A percentile compares a stretch with the other conserved stretches of the same genome.
phyloP scores from a whole-genome alignment of 306 rosid species.

The Quercus bicolor region DNA sequence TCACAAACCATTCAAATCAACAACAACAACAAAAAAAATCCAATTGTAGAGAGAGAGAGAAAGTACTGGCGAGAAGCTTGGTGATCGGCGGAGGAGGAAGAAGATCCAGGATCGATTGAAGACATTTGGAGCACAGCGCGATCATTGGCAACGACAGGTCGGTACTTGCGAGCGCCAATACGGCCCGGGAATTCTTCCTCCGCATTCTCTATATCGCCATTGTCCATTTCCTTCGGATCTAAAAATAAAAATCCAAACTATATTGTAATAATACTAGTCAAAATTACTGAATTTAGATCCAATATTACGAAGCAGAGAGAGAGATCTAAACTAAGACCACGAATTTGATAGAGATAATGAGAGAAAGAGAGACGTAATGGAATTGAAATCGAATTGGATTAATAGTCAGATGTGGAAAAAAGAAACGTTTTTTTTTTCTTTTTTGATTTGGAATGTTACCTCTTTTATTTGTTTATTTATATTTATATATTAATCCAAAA shows the following conservation, averaged over 20 bases:
- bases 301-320: neutral
- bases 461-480: neutral
- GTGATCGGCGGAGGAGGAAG: constrained; percentile 50
- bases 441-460: neutral
- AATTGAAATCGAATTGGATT: constrained; percentile 15
- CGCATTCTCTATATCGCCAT: constrained; percentile 73
- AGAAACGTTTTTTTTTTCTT: neutral
- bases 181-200: constrained; percentile 60
- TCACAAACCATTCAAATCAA: neutral
- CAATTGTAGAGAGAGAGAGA: neutral
- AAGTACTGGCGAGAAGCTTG: constrained; percentile 59
- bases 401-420: too few relatives aligned
- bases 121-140: constrained; percentile 99
- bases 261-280: neutral
- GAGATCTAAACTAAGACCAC: constrained; percentile 7
- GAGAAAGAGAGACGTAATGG: constrained; percentile 25
- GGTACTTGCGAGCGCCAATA: constrained; percentile 64
- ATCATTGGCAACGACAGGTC: constrained; percentile 87
- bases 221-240: constrained; percentile 45
- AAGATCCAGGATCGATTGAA: constrained; percentile 80
- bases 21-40: neutral
- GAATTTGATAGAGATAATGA: neutral
- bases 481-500: too few relatives aligned
- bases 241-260: neutral
- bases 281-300: neutral